phyloP scores from a whole-genome alignment of 371 early-diverging fungal genomes.

The Coelomomyces lativittatus region DNA sequence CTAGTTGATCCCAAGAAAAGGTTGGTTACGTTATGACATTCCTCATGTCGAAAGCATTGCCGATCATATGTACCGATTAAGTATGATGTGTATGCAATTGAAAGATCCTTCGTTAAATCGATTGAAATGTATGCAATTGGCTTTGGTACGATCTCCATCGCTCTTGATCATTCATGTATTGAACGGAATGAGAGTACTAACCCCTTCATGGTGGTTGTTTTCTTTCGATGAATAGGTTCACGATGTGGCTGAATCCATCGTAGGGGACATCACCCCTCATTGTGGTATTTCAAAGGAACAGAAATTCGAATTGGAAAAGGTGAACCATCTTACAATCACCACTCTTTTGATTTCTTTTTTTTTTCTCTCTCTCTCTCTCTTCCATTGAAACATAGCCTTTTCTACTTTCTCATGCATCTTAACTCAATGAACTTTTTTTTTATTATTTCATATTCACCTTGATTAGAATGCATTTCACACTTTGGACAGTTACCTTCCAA shows the following conservation, averaged over 20 bases:
- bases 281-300: slow-evolving; percentile 58
- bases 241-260: background rate
- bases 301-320: slow-evolving; percentile 52
- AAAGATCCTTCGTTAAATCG: slow-evolving; percentile 63
- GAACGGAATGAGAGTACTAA: background rate
- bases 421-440: background rate
- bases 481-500: slow-evolving; percentile 5
- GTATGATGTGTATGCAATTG: slow-evolving; percentile 58
- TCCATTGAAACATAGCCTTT: background rate
- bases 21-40: slow-evolving; percentile 62
- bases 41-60: slow-evolving; percentile 57
- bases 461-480: background rate
- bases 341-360: background rate
- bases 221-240: background rate
- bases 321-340: slow-evolving; percentile 5
- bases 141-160: background rate
- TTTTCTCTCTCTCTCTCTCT: background rate
- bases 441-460: background rate
- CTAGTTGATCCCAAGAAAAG: too few relatives aligned
- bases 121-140: slow-evolving; percentile 22
- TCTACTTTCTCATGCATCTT: background rate
- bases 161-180: background rate
- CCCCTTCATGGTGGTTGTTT: too few relatives aligned
- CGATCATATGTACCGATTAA: slow-evolving; percentile 90
- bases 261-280: slow-evolving; percentile 80